These are phyloP conservation scores for Ricinus communis DNA, from an alignment of 345 rosid species.

Conservation along the genomic window DNA sequence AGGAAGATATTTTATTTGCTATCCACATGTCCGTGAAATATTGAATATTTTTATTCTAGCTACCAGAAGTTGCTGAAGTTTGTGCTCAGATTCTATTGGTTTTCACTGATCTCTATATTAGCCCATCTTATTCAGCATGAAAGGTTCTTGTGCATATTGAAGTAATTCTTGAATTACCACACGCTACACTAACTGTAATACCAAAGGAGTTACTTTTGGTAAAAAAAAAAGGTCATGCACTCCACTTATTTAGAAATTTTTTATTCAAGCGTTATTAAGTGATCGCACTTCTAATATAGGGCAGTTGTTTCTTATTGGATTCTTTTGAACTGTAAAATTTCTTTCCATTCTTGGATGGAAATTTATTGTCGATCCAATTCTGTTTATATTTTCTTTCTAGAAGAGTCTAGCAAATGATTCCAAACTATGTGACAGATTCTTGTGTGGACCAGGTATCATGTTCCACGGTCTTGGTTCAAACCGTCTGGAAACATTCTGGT, in stretches of 20 bases:
- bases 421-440: no score
- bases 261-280: not conserved
- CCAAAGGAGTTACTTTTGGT: no score
- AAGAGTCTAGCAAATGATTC: no score
- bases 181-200: no score
- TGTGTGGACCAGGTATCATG: conserved; percentile 67
- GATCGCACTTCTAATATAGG: not conserved
- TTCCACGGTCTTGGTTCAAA: conserved; percentile 95
- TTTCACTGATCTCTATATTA: not conserved
- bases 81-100: not conserved
- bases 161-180: not conserved
- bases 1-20: not conserved
- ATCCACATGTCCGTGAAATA: not conserved
- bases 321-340: not conserved
- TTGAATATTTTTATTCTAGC: not conserved
- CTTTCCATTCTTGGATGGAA: not conserved
- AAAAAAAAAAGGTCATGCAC: no score
- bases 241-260: not conserved
- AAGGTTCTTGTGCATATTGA: not conserved
- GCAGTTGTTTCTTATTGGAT: not conserved
- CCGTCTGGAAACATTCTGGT: conserved; percentile 78
- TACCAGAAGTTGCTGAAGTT: not conserved
- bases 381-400: not conserved
- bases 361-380: not conserved
- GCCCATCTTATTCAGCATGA: not conserved